Conservation (phyloP, 1,139 yeast genomes). For the Scheffersomyces stambukii region DNA sequence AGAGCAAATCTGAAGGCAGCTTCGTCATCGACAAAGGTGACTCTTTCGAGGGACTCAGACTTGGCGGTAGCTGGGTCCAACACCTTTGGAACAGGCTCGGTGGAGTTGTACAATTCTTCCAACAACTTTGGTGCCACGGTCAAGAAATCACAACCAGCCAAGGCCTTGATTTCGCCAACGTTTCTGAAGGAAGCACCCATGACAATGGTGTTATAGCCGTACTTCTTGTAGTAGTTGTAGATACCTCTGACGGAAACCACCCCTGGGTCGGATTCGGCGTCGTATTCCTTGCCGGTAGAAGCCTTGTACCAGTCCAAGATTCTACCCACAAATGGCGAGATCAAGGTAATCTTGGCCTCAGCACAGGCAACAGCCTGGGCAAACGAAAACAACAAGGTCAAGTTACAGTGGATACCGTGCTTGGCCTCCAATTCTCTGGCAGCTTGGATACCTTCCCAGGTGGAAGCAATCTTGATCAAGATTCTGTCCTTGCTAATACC, state of each 20-base stretch:
- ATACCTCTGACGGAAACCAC: conserved; percentile 82
- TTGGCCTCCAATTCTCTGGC: conserved; percentile 91
- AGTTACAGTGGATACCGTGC: conserved; percentile 90
- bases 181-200: conserved; percentile 99
- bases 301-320: conserved; percentile 99
- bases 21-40: conserved; percentile 80
- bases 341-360: conserved; percentile 92
- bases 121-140: conserved; percentile 93
- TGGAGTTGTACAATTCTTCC: conserved; percentile 81
- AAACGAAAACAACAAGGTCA: conserved; percentile 91
- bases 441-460: conserved; percentile 99
- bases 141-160: conserved; percentile 96
- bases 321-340: conserved; percentile 99
- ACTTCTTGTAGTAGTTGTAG: conserved; percentile 98
- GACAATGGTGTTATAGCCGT: conserved; percentile 92
- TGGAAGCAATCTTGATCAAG: conserved; percentile 93
- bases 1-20: conserved; percentile 84
- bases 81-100: conserved; percentile 72
- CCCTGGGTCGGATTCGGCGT: conserved; percentile 90
- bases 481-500: conserved; percentile 89
- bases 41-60: conserved; percentile 60
- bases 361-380: conserved; percentile 99
- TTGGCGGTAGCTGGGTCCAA: conserved; percentile 61
- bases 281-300: conserved; percentile 82
- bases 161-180: conserved; percentile 90